These are phyloP conservation scores for Lepraria neglecta DNA, from an alignment of 495 filamentous ascomycete genomes.

Conservation along the genomic window DNA sequence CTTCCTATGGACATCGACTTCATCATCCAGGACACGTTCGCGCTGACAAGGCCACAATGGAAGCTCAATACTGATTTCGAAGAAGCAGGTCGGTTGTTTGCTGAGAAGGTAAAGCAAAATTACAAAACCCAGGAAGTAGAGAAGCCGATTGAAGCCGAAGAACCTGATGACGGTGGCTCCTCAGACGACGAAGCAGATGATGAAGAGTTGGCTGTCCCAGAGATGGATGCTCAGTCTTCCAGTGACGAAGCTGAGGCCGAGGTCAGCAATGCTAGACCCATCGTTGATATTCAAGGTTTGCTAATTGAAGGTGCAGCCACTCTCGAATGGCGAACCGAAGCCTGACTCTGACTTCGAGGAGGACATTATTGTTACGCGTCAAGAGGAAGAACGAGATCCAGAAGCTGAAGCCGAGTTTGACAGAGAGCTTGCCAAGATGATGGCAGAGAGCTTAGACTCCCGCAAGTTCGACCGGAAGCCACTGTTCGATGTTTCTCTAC, in stretches of 20 bases:
- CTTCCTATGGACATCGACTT: constrained; percentile 98
- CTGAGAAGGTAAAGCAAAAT: constrained; percentile 79
- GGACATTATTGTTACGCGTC: constrained; percentile 79
- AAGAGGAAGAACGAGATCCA: constrained; percentile 86
- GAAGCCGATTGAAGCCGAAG: constrained; percentile 59
- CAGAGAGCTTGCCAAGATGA: constrained; percentile 96
- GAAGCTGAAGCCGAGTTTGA: constrained; percentile 96
- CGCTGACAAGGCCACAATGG: constrained; percentile 81
- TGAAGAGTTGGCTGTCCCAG: constrained; percentile 50
- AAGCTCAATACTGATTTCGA: constrained; percentile 72
- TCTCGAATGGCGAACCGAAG: constrained; percentile 32
- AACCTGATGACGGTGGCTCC: constrained; percentile 54
- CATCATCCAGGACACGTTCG: constrained; percentile 87
- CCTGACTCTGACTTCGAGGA: constrained; percentile 61
- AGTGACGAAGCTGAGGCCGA: constrained; percentile 54
- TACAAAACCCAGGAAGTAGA: constrained; percentile 72
- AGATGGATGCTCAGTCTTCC: constrained; percentile 51
- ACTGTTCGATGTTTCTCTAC: constrained; percentile 87
- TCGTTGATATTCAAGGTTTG: background rate
- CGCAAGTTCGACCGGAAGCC: constrained; percentile 91
- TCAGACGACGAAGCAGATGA: constrained; percentile 60
- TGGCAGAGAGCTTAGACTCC: constrained; percentile 92
- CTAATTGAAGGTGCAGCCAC: constrained; percentile 19
- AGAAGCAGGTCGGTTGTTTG: constrained; percentile 78
- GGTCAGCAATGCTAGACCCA: constrained; percentile 9